Conservation (phyloP, 441 rosid genomes). For the Lepidium campestre region DNA sequence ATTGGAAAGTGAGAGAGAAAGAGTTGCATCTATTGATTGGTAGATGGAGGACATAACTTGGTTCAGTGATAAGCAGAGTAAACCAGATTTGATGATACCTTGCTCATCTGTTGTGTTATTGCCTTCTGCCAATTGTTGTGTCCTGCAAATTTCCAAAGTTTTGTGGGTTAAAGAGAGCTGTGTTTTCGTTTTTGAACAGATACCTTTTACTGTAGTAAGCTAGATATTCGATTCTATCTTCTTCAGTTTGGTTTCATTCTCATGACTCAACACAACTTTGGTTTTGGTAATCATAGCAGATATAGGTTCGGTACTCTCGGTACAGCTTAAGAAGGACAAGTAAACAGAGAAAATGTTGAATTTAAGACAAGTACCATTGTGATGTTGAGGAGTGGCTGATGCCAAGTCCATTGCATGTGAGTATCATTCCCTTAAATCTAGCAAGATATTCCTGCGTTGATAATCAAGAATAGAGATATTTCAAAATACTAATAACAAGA, state of each 20-base stretch:
- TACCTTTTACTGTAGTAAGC: too few relatives aligned
- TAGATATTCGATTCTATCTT: neutral
- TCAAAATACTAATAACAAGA: neutral
- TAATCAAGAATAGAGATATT: neutral
- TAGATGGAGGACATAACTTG: neutral
- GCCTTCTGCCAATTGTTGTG: slow-evolving; percentile 17
- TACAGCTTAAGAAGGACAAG: neutral
- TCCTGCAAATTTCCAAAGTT: slow-evolving; percentile 8
- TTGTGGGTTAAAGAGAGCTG: neutral
- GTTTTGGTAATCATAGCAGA: neutral
- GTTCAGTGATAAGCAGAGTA: neutral
- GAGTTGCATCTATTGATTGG: neutral
- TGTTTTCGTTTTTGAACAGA: neutral
- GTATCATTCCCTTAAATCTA: slow-evolving; percentile 79
- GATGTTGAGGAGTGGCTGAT: slow-evolving; percentile 46
- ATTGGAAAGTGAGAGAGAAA: neutral
- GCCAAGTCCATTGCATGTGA: slow-evolving; percentile 85
- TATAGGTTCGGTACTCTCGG: neutral
- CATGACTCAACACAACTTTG: neutral
- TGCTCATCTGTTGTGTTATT: slow-evolving; percentile 9
- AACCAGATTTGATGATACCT: slow-evolving; percentile 10
- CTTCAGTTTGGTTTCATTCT: neutral
- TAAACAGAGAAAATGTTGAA: neutral
- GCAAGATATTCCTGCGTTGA: slow-evolving; percentile 59
- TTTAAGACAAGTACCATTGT: slow-evolving; percentile 32